Percentiles rank a stretch among this genome's conserved stretches.
phyloP scores from a whole-genome alignment of 805 yeast species.

The Nakazawaea sp. region DNA sequence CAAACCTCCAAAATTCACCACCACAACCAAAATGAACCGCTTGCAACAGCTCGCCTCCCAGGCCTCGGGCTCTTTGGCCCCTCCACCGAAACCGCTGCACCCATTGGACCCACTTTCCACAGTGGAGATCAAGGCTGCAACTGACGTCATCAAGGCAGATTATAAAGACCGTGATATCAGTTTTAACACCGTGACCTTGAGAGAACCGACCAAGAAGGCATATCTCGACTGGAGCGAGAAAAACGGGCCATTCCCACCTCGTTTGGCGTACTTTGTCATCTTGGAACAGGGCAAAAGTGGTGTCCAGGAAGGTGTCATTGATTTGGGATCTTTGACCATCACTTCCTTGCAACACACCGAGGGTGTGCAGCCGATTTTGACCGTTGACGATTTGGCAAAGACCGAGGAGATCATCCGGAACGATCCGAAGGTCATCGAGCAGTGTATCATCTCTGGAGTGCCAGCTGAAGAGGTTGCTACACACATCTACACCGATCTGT shows the following conservation, averaged over 20 bases:
- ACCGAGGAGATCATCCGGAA: constrained; percentile 61
- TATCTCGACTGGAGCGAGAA: constrained; percentile 61
- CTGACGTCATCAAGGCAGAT: constrained; percentile 42
- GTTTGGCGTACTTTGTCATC: constrained; percentile 61
- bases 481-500: constrained; percentile 57
- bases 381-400: constrained; percentile 56
- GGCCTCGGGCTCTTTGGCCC: constrained; percentile 45
- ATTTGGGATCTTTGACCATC: constrained; percentile 41
- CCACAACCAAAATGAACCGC: constrained; percentile 44
- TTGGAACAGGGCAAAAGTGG: constrained; percentile 54
- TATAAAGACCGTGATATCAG: constrained; percentile 37
- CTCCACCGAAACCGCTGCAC: constrained; percentile 53
- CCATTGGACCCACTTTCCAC: constrained; percentile 69
- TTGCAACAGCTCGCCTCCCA: constrained; percentile 57
- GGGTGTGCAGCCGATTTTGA: constrained; percentile 70
- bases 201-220: constrained; percentile 63
- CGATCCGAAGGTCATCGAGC: constrained; percentile 69
- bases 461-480: constrained; percentile 51
- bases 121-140: constrained; percentile 53
- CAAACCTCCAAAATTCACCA: not conserved
- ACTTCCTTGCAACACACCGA: constrained; percentile 40
- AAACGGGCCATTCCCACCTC: constrained; percentile 55
- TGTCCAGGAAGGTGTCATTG: constrained; percentile 66
- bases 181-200: constrained; percentile 64
- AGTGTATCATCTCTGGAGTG: constrained; percentile 64